Percentiles rank a stretch among this genome's conserved stretches.
Evolutionary conservation across 2,329 filamentous ascomycete species (phyloP).

Genomic region (Verticillium albo-atrum): DNA sequence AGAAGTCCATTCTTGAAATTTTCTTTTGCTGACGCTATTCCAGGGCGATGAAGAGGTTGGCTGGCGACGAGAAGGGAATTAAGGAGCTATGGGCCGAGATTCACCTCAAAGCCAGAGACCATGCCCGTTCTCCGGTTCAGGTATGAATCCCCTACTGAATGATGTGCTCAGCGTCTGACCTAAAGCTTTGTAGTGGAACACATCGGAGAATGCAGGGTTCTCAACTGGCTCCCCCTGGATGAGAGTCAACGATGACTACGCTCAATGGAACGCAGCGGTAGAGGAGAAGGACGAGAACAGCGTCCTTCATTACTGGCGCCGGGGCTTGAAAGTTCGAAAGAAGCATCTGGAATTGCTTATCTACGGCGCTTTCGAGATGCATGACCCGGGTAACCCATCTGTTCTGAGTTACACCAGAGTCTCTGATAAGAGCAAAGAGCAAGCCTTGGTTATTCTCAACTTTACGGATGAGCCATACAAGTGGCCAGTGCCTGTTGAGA

Average conservation of each 20-base stretch:
- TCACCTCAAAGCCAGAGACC: neutral
- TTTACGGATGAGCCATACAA: conserved; percentile 23
- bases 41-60: neutral
- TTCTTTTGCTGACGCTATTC: neutral
- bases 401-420: neutral
- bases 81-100: neutral
- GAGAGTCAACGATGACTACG: neutral
- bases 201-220: neutral
- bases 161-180: neutral
- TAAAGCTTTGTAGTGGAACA: neutral
- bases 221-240: neutral
- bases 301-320: neutral
- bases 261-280: neutral
- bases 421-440: conserved; percentile 11
- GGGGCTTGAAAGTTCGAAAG: neutral
- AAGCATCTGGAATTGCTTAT: neutral
- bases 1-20: too few species aligned
- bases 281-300: neutral
- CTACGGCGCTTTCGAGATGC: neutral
- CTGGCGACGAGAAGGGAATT: neutral
- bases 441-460: conserved; percentile 25
- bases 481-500: conserved; percentile 11
- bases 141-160: neutral
- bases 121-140: neutral
- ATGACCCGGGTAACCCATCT: neutral